Evolutionary conservation across 1,139 yeast genomes (phyloP).

Genomic region (Pichia sp.): DNA sequence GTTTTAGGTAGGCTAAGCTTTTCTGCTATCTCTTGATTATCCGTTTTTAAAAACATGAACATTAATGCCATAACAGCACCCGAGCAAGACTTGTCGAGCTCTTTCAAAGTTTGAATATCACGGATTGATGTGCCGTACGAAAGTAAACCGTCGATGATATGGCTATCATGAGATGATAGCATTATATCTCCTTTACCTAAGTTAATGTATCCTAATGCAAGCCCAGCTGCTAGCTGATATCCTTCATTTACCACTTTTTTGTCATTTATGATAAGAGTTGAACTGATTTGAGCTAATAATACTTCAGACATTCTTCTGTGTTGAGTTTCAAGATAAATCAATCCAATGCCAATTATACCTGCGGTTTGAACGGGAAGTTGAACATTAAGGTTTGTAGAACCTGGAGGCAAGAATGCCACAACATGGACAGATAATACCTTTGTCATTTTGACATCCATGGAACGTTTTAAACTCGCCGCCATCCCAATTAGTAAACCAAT

Average conservation of each 20-base stretch:
- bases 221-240: conserved; percentile 83
- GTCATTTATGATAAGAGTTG: conserved; percentile 55
- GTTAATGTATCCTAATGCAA: conserved; percentile 83
- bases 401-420: conserved; percentile 83
- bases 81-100: conserved; percentile 68
- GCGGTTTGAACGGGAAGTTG: conserved; percentile 84
- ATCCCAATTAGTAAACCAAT: conserved; percentile 85
- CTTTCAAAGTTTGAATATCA: conserved; percentile 64
- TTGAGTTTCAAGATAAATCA: conserved; percentile 70
- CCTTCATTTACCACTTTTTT: conserved; percentile 65
- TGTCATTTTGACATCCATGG: conserved; percentile 83
- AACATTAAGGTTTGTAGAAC: conserved; percentile 86
- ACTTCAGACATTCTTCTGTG: conserved; percentile 88
- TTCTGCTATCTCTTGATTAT: conserved; percentile 54
- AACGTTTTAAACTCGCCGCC: conserved; percentile 82
- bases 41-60: conserved; percentile 68
- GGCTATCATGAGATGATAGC: conserved; percentile 62
- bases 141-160: conserved; percentile 61
- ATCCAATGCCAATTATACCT: conserved; percentile 85
- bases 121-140: conserved; percentile 57
- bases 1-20: conserved; percentile 63
- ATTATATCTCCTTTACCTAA: conserved; percentile 70
- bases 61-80: conserved; percentile 80
- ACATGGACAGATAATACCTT: conserved; percentile 92
- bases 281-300: conserved; percentile 60